Evolutionary conservation across 23 red algal genomes (phyloP), one percentile per base, ranked within the genome.

Genomic region (Pyropia yezoensis): DNA sequence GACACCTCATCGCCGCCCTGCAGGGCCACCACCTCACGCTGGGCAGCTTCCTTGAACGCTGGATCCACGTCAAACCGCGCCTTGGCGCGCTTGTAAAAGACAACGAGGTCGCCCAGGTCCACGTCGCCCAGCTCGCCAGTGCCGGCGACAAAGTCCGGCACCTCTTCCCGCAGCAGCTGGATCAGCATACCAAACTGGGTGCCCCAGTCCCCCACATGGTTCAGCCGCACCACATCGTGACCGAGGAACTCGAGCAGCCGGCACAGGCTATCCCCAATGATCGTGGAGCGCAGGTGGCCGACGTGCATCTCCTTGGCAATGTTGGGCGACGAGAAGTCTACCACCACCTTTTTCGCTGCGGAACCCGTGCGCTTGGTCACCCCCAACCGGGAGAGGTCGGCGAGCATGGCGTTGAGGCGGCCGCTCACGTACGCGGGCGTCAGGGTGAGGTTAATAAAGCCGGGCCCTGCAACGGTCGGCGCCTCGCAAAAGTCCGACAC

Each of bases 291-390:
- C 66, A 98, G 66, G 63, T 98, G 94, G n/a, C 94, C 94, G 14
- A 91, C 94, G 50, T 98, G 94, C 94, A 98, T 98, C 61, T 98
- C 94, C 76, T 98, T 98, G 24, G 94, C 94, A 55, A 98, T 91
- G 62, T 98, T 98, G 3, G 94, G 94, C 72, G 80, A 88, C 52
- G 79, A 87, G 70, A 98, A 98, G 60, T 98, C 94, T 18, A 98
- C 86, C 7, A 98, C 79, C 15, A 98, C 71, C 18, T 79, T 65
- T 52, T 88, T 52, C 45, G 79, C 57, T n/a, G 51, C 60, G 19
- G 66, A 17, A 18, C 71, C 61, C 39, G 39, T 47, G 0, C 54
- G 69, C 34, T 80, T 30, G 57, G 66, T 24, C n/a, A 91, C 73
- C 11, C 75, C 86, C 34, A 98, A 47, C 13, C 85, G 63, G 14